These are phyloP conservation scores for Podosphaera aphanis DNA, from an alignment of 2,329 filamentous ascomycete species.

Conservation along the genomic window DNA sequence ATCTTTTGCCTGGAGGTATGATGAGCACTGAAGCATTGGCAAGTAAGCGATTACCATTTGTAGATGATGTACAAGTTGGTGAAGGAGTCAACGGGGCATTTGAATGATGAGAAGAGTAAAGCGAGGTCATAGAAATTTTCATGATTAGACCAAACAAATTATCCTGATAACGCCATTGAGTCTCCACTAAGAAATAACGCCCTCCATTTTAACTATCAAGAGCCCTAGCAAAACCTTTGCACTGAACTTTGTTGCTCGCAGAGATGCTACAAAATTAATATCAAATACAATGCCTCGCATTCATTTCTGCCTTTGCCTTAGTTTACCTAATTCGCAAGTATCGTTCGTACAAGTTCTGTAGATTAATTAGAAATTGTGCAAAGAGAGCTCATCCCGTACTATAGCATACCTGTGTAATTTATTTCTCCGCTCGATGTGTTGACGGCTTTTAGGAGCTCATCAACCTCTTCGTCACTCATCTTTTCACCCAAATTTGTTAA, in stretches of 20 bases:
- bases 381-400: background rate
- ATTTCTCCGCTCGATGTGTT: constrained; percentile 91
- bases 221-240: background rate
- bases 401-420: constrained; percentile 67
- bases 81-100: constrained; percentile 10
- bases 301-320: background rate
- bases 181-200: background rate
- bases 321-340: constrained; percentile 51
- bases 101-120: constrained; percentile 13
- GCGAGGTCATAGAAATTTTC: background rate
- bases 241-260: too few relatives aligned
- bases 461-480: constrained; percentile 96
- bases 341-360: constrained; percentile 55
- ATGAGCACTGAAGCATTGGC: constrained; percentile 32
- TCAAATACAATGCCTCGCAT: too few relatives aligned
- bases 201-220: background rate
- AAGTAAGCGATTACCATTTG: constrained; percentile 14
- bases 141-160: background rate
- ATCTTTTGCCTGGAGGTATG: constrained; percentile 35
- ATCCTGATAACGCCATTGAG: background rate
- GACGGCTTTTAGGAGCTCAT: constrained; percentile 94
- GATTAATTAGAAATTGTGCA: background rate
- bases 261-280: too few relatives aligned
- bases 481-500: constrained; percentile 96
- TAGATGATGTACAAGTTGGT: constrained; percentile 14